A percentile compares a stretch with the other conserved stretches of the same genome.
Conservation (phyloP, 331 rosid genomes). For the Stylosanthes scabra region DNA sequence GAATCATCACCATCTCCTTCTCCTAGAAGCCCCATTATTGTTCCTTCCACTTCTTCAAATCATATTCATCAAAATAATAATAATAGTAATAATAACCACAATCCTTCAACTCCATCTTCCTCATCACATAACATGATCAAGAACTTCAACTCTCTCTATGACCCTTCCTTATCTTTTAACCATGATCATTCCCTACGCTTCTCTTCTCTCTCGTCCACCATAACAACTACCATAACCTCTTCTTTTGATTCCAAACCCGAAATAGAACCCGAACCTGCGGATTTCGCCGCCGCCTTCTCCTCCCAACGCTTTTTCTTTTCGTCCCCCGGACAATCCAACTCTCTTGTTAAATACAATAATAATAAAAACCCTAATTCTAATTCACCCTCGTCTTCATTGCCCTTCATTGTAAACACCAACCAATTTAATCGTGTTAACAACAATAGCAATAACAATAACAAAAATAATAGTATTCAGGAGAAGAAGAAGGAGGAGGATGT, state of each 20-base stretch:
- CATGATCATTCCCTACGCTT: constrained; percentile 39
- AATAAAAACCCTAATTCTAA: background rate
- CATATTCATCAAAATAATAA: constrained; percentile 13
- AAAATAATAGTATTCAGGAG: background rate
- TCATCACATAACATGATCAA: constrained; percentile 49
- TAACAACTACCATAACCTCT: constrained; percentile 42
- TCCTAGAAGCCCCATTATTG: constrained; percentile 35
- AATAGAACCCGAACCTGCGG: constrained; percentile 40
- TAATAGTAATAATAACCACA: background rate
- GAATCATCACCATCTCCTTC: constrained; percentile 53
- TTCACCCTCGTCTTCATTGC: background rate
- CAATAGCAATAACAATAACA: background rate
- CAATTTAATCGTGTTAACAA: background rate
- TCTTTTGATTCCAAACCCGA: constrained; percentile 33
- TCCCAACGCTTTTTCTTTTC: constrained; percentile 95
- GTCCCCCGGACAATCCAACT: constrained; percentile 88
- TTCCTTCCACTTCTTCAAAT: background rate
- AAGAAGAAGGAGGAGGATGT: constrained; percentile 18
- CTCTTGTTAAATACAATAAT: constrained; percentile 48
- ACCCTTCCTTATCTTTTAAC: constrained; percentile 38
- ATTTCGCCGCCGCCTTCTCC: constrained; percentile 75
- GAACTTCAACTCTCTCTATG: constrained; percentile 90
- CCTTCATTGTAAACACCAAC: background rate
- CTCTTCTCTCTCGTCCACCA: constrained; percentile 44
- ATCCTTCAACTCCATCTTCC: constrained; percentile 32